These are phyloP conservation scores for Pichiaceae sp. DNA, from an alignment of 1,139 yeast genomes.

Conservation along the genomic window DNA sequence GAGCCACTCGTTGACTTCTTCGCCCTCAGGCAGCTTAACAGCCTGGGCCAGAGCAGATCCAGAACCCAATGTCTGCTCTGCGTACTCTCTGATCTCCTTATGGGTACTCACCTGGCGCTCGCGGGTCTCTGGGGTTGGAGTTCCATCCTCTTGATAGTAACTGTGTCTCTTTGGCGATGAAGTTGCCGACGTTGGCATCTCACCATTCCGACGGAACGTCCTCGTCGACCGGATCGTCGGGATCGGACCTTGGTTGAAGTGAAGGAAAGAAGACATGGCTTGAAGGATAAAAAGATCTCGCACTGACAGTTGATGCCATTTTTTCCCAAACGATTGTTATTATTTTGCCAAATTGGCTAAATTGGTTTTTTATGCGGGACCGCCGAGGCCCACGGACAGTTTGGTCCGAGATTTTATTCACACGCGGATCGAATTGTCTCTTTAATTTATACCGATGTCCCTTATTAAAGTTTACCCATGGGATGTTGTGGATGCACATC, in stretches of 20 bases:
- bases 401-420: no score
- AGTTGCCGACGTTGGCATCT: conserved; percentile 13
- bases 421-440: no score
- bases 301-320: background rate
- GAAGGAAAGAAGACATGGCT: conserved; percentile 17
- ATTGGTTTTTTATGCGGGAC: background rate
- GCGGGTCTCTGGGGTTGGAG: conserved; percentile 11
- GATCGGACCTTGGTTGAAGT: conserved; percentile 18
- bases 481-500: conserved; percentile 20
- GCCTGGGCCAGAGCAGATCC: conserved; percentile 89
- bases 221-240: conserved; percentile 22
- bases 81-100: conserved; percentile 57
- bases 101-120: conserved; percentile 37
- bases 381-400: no score
- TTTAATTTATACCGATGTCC: no score
- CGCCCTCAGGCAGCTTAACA: conserved; percentile 88
- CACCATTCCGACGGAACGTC: conserved; percentile 17
- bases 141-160: conserved; percentile 1
- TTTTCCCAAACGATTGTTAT: conserved; percentile 7
- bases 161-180: conserved; percentile 12
- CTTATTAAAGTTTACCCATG: conserved; percentile 13
- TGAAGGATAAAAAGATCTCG: background rate
- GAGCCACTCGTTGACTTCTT: conserved; percentile 88
- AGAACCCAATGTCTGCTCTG: conserved; percentile 91
- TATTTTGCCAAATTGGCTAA: conserved; percentile 8